These are phyloP conservation scores for Trichoderma parareesei DNA, from an alignment of 495 filamentous ascomycete species.

Conservation along the genomic window DNA sequence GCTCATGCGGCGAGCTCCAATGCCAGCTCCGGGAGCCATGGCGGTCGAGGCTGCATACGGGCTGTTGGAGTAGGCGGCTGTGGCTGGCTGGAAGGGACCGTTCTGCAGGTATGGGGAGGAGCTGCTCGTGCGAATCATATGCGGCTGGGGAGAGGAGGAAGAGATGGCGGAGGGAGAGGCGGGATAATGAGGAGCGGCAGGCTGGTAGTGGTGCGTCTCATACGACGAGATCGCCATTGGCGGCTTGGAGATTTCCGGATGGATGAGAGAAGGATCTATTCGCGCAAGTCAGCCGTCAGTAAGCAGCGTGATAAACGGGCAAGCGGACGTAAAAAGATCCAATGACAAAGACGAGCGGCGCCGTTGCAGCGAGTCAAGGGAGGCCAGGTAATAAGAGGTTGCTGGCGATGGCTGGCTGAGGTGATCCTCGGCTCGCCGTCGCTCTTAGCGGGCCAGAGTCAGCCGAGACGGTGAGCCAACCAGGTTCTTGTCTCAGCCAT, in stretches of 20 bases:
- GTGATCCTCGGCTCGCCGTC: not conserved
- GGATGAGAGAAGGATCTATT: conserved; percentile 41
- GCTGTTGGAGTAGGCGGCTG: not conserved
- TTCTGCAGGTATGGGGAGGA: conserved; percentile 37
- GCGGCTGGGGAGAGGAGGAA: conserved; percentile 32
- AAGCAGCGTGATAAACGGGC: conserved; percentile 20
- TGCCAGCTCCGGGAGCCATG: not conserved
- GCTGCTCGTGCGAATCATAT: conserved; percentile 31
- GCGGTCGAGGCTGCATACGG: conserved; percentile 2
- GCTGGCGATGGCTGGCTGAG: not conserved
- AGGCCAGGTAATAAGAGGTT: not conserved
- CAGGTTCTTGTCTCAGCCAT: not conserved
- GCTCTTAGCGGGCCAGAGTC: not conserved
- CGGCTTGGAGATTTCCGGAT: conserved; percentile 34
- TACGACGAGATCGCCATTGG: conserved; percentile 36
- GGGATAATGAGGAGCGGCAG: conserved; percentile 32
- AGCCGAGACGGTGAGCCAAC: not conserved
- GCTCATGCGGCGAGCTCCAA: conserved; percentile 48
- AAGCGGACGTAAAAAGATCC: conserved; percentile 10
- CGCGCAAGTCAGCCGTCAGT: conserved; percentile 17
- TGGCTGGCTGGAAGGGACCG: conserved; percentile 19
- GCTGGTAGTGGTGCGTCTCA: conserved; percentile 31
- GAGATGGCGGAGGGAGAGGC: conserved; percentile 36
- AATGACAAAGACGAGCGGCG: not conserved
- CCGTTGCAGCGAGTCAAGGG: not conserved